phyloP scores from a whole-genome alignment of 495 filamentous ascomycete species.

The Annulohypoxylon stygium region DNA sequence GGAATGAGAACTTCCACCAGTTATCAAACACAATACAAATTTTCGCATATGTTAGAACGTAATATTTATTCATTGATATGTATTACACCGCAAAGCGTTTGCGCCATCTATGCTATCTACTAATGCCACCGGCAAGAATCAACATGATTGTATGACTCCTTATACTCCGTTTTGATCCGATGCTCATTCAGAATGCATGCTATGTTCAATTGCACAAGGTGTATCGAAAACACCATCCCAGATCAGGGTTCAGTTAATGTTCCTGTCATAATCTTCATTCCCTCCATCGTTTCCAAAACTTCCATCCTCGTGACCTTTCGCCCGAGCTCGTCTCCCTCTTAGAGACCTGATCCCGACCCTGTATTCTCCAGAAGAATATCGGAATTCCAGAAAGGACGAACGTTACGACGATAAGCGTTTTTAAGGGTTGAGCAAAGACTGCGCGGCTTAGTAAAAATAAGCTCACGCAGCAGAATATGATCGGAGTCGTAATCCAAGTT shows the following conservation, averaged over 20 bases:
- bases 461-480: slow-evolving; percentile 98
- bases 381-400: slow-evolving; percentile 88
- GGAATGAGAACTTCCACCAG: too few species aligned
- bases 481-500: slow-evolving; percentile 96
- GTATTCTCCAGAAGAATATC: slow-evolving; percentile 88
- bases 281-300: slow-evolving; percentile 60
- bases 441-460: slow-evolving; percentile 90
- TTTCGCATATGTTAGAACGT: background rate
- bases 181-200: slow-evolving; percentile 40
- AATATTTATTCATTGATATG: slow-evolving; percentile 19
- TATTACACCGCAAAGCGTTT: slow-evolving; percentile 25
- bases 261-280: slow-evolving; percentile 39
- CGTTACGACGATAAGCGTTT: slow-evolving; percentile 85
- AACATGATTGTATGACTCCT: slow-evolving; percentile 27
- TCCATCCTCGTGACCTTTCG: slow-evolving; percentile 53
- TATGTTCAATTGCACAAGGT: slow-evolving; percentile 37
- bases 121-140: slow-evolving; percentile 26
- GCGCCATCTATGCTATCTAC: slow-evolving; percentile 35
- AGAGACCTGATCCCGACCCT: slow-evolving; percentile 61
- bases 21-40: background rate
- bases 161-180: slow-evolving; percentile 39
- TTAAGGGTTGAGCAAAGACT: slow-evolving; percentile 88
- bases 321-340: slow-evolving; percentile 52
- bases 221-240: slow-evolving; percentile 32
- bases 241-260: slow-evolving; percentile 12